Percentiles rank a stretch among this genome's conserved stretches.
Evolutionary conservation across 345 rosid species (phyloP).

Genomic region (Populus alba): DNA sequence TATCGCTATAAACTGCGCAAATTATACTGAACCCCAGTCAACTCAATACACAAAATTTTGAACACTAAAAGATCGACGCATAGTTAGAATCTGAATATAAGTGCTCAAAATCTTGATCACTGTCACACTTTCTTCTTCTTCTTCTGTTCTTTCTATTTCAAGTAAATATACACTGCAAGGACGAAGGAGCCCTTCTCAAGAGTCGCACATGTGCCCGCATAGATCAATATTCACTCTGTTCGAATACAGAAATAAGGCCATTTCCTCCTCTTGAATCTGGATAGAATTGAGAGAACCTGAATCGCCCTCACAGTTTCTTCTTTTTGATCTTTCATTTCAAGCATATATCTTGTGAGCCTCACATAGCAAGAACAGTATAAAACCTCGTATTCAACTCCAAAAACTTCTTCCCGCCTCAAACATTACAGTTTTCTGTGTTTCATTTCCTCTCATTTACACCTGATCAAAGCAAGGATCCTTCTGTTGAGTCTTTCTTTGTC

Average conservation of each 20-base stretch:
- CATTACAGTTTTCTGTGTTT: background rate
- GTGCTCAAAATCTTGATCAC: no score
- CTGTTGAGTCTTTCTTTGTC: background rate
- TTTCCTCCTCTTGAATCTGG: background rate
- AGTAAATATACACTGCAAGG: no score
- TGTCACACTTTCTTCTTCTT: no score
- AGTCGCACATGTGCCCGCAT: background rate
- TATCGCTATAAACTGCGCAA: background rate
- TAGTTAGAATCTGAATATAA: no score
- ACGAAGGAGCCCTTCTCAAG: no score
- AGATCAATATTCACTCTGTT: background rate
- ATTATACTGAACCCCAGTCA: background rate
- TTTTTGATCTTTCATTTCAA: background rate
- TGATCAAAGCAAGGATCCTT: constrained; percentile 10
- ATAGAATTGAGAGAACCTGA: background rate
- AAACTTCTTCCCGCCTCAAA: background rate
- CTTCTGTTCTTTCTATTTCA: no score
- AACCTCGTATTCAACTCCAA: background rate
- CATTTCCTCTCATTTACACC: background rate
- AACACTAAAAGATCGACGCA: no score
- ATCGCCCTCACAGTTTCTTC: background rate
- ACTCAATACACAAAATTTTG: no score
- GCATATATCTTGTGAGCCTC: background rate
- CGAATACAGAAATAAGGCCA: background rate
- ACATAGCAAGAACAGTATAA: background rate